Conservation (phyloP, 768 basidiomycete species). For the Suillus luteus region DNA sequence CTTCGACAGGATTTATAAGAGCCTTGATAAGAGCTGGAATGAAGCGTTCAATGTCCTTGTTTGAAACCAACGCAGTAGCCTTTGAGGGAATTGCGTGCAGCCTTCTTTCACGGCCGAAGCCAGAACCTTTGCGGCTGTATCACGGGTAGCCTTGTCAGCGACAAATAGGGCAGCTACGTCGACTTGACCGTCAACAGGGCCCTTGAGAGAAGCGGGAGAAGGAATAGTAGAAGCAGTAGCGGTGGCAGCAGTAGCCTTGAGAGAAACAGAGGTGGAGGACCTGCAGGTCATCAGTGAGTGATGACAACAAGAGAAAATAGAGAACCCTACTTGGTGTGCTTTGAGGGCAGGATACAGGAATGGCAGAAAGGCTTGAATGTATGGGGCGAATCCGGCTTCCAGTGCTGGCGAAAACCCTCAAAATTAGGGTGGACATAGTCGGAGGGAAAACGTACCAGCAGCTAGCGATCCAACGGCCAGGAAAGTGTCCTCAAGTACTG, state of each 20-base stretch:
- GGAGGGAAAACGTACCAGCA: slow-evolving; percentile 48
- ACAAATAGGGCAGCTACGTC: slow-evolving; percentile 79
- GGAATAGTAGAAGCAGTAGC: slow-evolving; percentile 59
- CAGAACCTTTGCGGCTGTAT: slow-evolving; percentile 67
- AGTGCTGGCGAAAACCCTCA: slow-evolving; percentile 51
- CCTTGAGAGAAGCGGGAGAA: slow-evolving; percentile 73
- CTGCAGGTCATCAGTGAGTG: no score
- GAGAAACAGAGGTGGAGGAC: no score
- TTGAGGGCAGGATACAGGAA: slow-evolving; percentile 90
- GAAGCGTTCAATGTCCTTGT: slow-evolving; percentile 98
- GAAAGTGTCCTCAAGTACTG: slow-evolving; percentile 95
- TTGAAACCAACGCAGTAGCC: slow-evolving; percentile 91
- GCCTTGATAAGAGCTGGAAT: slow-evolving; percentile 98
- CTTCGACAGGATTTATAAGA: slow-evolving; percentile 98
- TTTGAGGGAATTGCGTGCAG: slow-evolving; percentile 93
- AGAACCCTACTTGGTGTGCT: slow-evolving; percentile 45
- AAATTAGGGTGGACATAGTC: neutral
- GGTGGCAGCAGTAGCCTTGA: slow-evolving; percentile 55
- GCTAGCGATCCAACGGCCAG: slow-evolving; percentile 89
- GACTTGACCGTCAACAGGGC: slow-evolving; percentile 62
- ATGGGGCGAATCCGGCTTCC: slow-evolving; percentile 76
- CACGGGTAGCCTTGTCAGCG: slow-evolving; percentile 82
- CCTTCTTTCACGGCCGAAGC: slow-evolving; percentile 88
- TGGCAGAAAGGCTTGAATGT: slow-evolving; percentile 83
- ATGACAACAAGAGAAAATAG: no score